These are phyloP conservation scores for Ogataea dorogensis DNA, from an alignment of 805 yeast species.

Conservation along the genomic window DNA sequence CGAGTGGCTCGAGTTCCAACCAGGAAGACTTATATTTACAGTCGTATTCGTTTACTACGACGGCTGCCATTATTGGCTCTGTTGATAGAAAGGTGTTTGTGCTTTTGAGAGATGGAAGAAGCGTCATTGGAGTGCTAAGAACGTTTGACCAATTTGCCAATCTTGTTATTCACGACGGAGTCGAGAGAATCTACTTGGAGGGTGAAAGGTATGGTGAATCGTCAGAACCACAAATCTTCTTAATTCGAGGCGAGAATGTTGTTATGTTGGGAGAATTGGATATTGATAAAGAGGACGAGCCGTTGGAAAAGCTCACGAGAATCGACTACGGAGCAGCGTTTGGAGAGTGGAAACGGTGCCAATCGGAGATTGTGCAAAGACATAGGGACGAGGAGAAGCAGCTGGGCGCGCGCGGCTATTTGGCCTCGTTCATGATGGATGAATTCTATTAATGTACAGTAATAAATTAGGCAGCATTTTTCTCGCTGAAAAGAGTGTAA, in stretches of 20 bases:
- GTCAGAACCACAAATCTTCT: conserved; percentile 63
- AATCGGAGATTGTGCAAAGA: conserved; percentile 15
- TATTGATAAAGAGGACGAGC: conserved; percentile 78
- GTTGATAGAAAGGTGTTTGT: conserved; percentile 80
- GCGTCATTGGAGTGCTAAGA: conserved; percentile 82
- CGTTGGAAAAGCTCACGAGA: conserved; percentile 53
- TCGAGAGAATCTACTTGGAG: conserved; percentile 74
- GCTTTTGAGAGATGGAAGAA: conserved; percentile 84
- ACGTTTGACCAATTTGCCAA: conserved; percentile 96
- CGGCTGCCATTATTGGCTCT: conserved; percentile 86
- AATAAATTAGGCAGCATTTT: conserved; percentile 16
- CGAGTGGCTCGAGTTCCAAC: conserved; percentile 22
- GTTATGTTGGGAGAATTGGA: conserved; percentile 93
- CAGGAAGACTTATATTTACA: conserved; percentile 62
- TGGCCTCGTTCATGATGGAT: conserved; percentile 22
- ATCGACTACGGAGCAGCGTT: conserved; percentile 64
- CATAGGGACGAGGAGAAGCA: conserved; percentile 19
- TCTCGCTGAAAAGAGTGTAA: conserved; percentile 48
- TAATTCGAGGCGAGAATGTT: conserved; percentile 95
- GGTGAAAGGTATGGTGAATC: conserved; percentile 62
- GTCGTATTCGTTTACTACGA: conserved; percentile 80
- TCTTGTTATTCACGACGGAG: conserved; percentile 85
- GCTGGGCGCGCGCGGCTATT: conserved; percentile 21
- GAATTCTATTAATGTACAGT: conserved; percentile 19
- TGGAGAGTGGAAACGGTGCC: conserved; percentile 28